Conservation (phyloP, 371 early-diverging fungal species). For the Entomophthora muscae region DNA sequence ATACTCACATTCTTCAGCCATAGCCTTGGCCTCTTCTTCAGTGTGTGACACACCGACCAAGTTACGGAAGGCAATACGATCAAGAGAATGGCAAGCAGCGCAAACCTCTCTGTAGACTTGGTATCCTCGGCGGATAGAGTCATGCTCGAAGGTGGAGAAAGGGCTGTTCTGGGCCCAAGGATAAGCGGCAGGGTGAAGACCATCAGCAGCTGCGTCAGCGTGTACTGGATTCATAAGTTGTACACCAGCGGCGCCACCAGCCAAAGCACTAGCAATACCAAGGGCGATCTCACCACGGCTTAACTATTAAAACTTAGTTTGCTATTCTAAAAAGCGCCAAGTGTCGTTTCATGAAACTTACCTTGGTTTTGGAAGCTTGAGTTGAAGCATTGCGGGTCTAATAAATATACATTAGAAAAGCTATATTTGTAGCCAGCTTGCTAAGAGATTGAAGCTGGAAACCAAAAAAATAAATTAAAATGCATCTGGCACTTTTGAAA, state of each 20-base stretch:
- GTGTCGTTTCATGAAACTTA: not conserved
- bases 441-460: not conserved
- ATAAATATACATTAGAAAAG: not conserved
- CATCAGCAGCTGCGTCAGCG: slow-evolving; percentile 71
- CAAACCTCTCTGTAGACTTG: slow-evolving; percentile 97
- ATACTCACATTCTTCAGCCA: slow-evolving; percentile 88
- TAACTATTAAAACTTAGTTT: not conserved
- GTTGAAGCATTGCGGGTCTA: not conserved
- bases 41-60: slow-evolving; percentile 83
- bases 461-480: not conserved
- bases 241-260: slow-evolving; percentile 31
- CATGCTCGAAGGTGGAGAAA: slow-evolving; percentile 82
- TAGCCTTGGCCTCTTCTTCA: slow-evolving; percentile 77
- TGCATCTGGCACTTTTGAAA: not conserved
- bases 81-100: slow-evolving; percentile 90
- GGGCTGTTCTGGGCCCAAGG: slow-evolving; percentile 75
- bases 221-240: slow-evolving; percentile 30
- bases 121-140: slow-evolving; percentile 93
- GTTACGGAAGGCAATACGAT: slow-evolving; percentile 86
- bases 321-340: not conserved
- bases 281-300: not conserved
- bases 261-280: slow-evolving; percentile 12
- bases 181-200: slow-evolving; percentile 75
- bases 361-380: not conserved
- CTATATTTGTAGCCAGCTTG: not conserved